Evolutionary conservation across 345 rosid genomes (phyloP).

Genomic region (Dipteronia sinensis): DNA sequence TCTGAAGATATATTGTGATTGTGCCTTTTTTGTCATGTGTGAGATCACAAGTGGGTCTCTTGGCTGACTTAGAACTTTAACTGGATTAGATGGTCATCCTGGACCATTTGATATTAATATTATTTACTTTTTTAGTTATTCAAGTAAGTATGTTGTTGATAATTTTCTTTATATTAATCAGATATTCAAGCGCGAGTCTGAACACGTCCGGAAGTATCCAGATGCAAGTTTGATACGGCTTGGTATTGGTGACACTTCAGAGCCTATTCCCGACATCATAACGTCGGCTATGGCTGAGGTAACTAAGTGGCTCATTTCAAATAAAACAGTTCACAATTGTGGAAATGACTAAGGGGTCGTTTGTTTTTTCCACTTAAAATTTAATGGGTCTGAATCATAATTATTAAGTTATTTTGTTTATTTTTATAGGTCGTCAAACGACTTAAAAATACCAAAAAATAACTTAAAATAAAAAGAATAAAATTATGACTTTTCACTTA

Average conservation of each 20-base stretch:
- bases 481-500: no score
- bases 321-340: not conserved
- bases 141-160: not conserved
- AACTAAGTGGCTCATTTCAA: not conserved
- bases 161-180: slow-evolving; percentile 1
- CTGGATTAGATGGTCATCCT: not conserved
- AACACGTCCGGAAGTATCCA: slow-evolving; percentile 36
- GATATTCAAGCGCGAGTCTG: slow-evolving; percentile 38
- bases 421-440: no score
- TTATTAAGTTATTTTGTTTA: no score
- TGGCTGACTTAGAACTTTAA: not conserved
- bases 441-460: no score
- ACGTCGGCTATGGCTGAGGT: slow-evolving; percentile 53
- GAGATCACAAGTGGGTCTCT: not conserved
- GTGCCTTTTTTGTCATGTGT: not conserved
- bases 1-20: not conserved
- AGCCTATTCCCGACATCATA: slow-evolving; percentile 48
- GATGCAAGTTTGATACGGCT: slow-evolving; percentile 45
- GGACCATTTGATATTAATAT: not conserved
- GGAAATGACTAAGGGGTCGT: no score
- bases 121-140: not conserved
- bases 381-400: no score
- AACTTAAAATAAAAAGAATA: no score
- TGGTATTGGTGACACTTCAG: slow-evolving; percentile 53
- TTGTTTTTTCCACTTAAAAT: no score